Conservation (phyloP, 495 filamentous ascomycete genomes). For the Aspergillus coremiiformis region DNA sequence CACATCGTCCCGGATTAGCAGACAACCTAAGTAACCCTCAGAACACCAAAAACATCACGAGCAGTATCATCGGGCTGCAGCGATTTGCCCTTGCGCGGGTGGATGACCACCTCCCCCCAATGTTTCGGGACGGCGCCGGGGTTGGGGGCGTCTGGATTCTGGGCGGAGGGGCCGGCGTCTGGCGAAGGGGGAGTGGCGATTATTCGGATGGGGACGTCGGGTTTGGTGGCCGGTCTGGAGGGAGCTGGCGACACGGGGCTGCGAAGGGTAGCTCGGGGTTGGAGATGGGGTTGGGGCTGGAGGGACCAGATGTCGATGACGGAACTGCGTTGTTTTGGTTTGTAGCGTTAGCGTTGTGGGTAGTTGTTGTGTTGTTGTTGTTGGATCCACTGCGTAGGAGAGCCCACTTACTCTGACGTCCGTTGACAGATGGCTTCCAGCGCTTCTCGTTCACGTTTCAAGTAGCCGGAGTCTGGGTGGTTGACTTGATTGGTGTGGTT, state of each 20-base stretch:
- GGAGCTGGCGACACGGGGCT: conserved; percentile 23
- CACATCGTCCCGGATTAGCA: neutral
- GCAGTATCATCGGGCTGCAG: conserved; percentile 15
- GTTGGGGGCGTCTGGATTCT: conserved; percentile 15
- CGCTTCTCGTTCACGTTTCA: conserved; percentile 45
- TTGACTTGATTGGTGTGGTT: conserved; percentile 32
- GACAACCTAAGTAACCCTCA: conserved; percentile 27
- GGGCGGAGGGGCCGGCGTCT: neutral
- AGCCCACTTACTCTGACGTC: conserved; percentile 41
- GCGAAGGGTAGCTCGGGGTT: conserved; percentile 39
- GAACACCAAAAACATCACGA: conserved; percentile 41
- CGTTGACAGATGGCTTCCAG: conserved; percentile 47
- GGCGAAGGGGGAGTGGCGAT: conserved; percentile 15
- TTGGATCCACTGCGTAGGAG: neutral
- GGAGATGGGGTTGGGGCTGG: conserved; percentile 43
- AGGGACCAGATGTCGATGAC: conserved; percentile 46
- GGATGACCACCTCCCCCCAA: conserved; percentile 43
- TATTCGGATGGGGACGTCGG: conserved; percentile 16
- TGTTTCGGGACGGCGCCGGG: conserved; percentile 33
- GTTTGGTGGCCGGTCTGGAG: conserved; percentile 20
- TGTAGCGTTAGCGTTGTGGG: neutral
- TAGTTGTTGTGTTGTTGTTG: neutral
- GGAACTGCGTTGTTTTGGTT: conserved; percentile 19
- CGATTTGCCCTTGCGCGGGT: conserved; percentile 33
- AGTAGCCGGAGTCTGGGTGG: conserved; percentile 43